Percentiles rank a stretch among this genome's conserved stretches.
Conservation (phyloP, 2,329 filamentous ascomycete species). For the Endocalyx cinctus region DNA sequence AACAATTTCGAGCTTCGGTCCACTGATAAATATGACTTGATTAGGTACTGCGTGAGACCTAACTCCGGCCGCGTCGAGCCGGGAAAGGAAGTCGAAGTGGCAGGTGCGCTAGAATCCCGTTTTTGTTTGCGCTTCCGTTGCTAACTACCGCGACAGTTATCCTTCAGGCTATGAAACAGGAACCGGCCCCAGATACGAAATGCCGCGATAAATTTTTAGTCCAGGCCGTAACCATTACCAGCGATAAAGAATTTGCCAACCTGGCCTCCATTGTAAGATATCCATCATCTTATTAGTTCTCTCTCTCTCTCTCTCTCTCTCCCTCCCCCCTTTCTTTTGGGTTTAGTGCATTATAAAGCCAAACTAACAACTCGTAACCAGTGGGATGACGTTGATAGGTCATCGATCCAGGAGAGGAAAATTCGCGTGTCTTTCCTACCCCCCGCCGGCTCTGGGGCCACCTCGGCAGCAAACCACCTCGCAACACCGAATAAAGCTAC, state of each 20-base stretch:
- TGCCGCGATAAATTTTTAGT: constrained; percentile 98
- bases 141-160: constrained; percentile 60
- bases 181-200: constrained; percentile 78
- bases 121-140: constrained; percentile 9
- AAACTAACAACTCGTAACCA: constrained; percentile 34
- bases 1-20: constrained; percentile 11
- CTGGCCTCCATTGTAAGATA: constrained; percentile 71
- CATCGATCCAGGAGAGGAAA: constrained; percentile 83
- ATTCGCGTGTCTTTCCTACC: constrained; percentile 86
- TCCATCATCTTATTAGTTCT: too few species aligned
- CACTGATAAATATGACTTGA: constrained; percentile 20
- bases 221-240: constrained; percentile 79
- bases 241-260: constrained; percentile 78
- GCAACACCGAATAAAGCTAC: constrained; percentile 39
- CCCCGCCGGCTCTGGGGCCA: constrained; percentile 45
- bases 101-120: constrained; percentile 57
- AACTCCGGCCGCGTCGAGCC: constrained; percentile 96
- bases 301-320: too few species aligned
- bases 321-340: too few species aligned
- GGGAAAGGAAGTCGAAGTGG: constrained; percentile 84
- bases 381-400: constrained; percentile 79
- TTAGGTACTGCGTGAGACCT: constrained; percentile 92
- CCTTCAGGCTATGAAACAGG: constrained; percentile 95
- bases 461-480: constrained; percentile 25
- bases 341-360: not conserved